Evolutionary conservation across 2,329 filamentous ascomycete species (phyloP).

Genomic region (Verticillium zaregamsianum): DNA sequence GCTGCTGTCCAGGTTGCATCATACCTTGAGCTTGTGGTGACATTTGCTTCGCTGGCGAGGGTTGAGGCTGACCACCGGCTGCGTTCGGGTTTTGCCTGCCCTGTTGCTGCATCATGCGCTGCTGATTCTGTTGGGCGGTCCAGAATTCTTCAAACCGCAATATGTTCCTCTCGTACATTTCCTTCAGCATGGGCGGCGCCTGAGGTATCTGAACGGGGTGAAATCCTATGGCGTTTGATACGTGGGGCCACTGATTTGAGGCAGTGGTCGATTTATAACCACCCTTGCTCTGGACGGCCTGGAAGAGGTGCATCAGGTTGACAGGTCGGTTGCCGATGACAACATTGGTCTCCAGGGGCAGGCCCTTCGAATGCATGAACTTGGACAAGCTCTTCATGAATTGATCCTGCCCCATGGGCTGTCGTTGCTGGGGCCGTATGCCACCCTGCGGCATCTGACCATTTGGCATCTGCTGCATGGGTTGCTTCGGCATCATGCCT

Average conservation of each 20-base stretch:
- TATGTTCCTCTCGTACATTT: slow-evolving; percentile 72
- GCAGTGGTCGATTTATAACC: slow-evolving; percentile 72
- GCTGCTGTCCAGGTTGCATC: slow-evolving; percentile 30
- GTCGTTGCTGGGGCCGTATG: slow-evolving; percentile 49
- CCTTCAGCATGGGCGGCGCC: slow-evolving; percentile 65
- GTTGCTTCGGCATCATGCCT: slow-evolving; percentile 51
- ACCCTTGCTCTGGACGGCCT: slow-evolving; percentile 67
- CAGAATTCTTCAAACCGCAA: slow-evolving; percentile 71
- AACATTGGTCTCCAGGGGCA: slow-evolving; percentile 72
- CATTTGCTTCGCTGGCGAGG: slow-evolving; percentile 41
- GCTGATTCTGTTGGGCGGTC: slow-evolving; percentile 50
- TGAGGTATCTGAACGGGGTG: slow-evolving; percentile 58
- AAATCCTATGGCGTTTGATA: slow-evolving; percentile 64
- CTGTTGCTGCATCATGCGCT: slow-evolving; percentile 49
- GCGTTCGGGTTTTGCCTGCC: slow-evolving; percentile 23
- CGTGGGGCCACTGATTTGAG: slow-evolving; percentile 67
- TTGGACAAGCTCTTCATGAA: slow-evolving; percentile 72
- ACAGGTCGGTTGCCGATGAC: slow-evolving; percentile 69
- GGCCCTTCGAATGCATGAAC: slow-evolving; percentile 72
- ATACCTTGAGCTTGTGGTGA: slow-evolving; percentile 24
- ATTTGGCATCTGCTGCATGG: slow-evolving; percentile 46
- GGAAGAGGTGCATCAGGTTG: slow-evolving; percentile 73
- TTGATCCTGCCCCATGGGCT: slow-evolving; percentile 53
- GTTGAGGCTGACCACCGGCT: slow-evolving; percentile 21
- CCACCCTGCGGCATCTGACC: slow-evolving; percentile 49